These are phyloP conservation scores for Bruguiera hainesii DNA, from an alignment of 441 rosid genomes.

Conservation along the genomic window DNA sequence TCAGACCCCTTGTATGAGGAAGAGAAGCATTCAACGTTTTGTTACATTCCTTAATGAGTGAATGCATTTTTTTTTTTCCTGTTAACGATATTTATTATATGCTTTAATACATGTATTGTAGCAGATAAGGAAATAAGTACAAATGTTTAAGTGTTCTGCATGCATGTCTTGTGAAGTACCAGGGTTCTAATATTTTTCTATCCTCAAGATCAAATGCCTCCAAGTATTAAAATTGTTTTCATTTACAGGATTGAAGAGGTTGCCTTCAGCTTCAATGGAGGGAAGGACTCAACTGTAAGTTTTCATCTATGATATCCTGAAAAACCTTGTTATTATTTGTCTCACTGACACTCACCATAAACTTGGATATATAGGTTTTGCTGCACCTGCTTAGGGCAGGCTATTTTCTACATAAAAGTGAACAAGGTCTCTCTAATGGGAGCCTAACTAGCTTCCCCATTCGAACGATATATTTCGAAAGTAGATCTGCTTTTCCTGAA, in stretches of 20 bases:
- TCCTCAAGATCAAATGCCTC: conserved; percentile 18
- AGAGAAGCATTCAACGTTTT: not conserved
- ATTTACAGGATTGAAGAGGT: conserved; percentile 83
- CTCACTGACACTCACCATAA: conserved; percentile 16
- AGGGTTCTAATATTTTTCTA: not conserved
- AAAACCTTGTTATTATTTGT: conserved; percentile 14
- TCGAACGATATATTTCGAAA: conserved; percentile 92
- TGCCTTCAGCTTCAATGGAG: conserved; percentile 98
- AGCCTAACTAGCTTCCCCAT: conserved; percentile 62
- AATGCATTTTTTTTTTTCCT: too few relatives aligned
- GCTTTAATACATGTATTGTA: not conserved
- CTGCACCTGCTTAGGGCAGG: conserved; percentile 98
- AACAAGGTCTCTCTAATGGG: conserved; percentile 57
- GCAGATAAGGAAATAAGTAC: conserved; percentile 9
- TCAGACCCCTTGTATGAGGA: not conserved
- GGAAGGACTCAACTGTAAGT: conserved; percentile 97
- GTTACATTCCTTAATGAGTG: not conserved
- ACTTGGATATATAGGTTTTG: conserved; percentile 65
- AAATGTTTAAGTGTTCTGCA: not conserved
- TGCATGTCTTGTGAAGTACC: conserved; percentile 13
- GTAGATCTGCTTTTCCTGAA: conserved; percentile 81
- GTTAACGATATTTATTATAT: not conserved
- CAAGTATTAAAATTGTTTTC: conserved; percentile 22
- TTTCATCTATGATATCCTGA: conserved; percentile 16
- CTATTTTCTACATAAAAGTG: conserved; percentile 63